These are phyloP conservation scores for Clavispora vitiphila DNA, from an alignment of 805 yeast species.

Conservation along the genomic window DNA sequence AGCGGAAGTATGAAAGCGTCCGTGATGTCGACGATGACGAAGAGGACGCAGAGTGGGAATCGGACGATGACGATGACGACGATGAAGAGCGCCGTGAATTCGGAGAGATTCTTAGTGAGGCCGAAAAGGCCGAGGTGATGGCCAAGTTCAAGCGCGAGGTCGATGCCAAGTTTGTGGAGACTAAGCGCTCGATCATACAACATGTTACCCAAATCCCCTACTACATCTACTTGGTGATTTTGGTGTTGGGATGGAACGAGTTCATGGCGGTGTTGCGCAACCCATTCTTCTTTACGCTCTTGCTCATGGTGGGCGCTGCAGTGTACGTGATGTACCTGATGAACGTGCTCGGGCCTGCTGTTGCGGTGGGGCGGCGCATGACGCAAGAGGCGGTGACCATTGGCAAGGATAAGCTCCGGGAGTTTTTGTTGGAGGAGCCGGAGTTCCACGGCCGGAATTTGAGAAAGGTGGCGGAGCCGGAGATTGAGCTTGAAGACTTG, in stretches of 20 bases:
- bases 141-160: slow-evolving; percentile 66
- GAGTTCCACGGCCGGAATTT: slow-evolving; percentile 19
- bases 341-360: slow-evolving; percentile 73
- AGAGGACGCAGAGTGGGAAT: slow-evolving; percentile 16
- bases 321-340: slow-evolving; percentile 63
- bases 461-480: slow-evolving; percentile 7
- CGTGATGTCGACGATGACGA: slow-evolving; percentile 27
- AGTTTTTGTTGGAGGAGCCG: slow-evolving; percentile 51
- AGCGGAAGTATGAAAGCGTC: slow-evolving; percentile 19
- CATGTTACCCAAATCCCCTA: slow-evolving; percentile 77
- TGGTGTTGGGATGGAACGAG: slow-evolving; percentile 93
- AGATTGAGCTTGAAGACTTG: slow-evolving; percentile 18
- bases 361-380: slow-evolving; percentile 53
- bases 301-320: slow-evolving; percentile 54
- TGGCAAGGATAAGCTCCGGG: slow-evolving; percentile 56
- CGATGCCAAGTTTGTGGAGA: slow-evolving; percentile 77
- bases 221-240: slow-evolving; percentile 68
- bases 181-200: slow-evolving; percentile 79
- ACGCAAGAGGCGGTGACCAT: slow-evolving; percentile 51
- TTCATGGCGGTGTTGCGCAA: slow-evolving; percentile 81
- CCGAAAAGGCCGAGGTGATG: slow-evolving; percentile 53
- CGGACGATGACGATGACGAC: slow-evolving; percentile 13
- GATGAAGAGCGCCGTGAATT: slow-evolving; percentile 33
- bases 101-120: slow-evolving; percentile 51
- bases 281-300: slow-evolving; percentile 71